Conservation (phyloP, 2,329 filamentous ascomycete genomes). For the Fusarium proliferatum region DNA sequence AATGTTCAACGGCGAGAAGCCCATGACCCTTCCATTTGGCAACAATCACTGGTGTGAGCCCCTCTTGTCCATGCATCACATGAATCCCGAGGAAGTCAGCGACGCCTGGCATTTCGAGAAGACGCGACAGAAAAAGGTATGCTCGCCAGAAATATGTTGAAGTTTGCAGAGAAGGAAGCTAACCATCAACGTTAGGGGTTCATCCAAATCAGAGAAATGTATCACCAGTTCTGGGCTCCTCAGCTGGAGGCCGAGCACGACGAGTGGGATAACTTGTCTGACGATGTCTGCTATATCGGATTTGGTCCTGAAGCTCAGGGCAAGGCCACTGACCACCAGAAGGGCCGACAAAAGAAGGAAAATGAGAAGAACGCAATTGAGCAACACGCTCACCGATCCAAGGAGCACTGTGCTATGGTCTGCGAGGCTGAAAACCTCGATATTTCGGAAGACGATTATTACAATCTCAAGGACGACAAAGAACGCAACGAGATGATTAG, state of each 20-base stretch:
- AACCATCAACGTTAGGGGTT: conserved; percentile 48
- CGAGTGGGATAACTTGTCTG: conserved; percentile 65
- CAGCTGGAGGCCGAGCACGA: conserved; percentile 55
- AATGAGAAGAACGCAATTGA: conserved; percentile 56
- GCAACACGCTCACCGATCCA: conserved; percentile 57
- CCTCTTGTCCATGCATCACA: conserved; percentile 67
- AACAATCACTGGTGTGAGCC: conserved; percentile 66
- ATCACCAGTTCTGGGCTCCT: conserved; percentile 59
- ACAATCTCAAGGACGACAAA: conserved; percentile 42
- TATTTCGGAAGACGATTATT: conserved; percentile 50
- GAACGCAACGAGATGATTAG: conserved; percentile 46
- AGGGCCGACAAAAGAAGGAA: conserved; percentile 52
- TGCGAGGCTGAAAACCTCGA: conserved; percentile 57
- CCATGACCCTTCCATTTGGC: conserved; percentile 61
- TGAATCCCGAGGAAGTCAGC: conserved; percentile 63
- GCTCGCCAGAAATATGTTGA: conserved; percentile 22
- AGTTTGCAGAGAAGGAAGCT: conserved; percentile 2
- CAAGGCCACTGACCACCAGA: conserved; percentile 47
- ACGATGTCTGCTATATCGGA: conserved; percentile 59
- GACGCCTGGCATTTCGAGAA: conserved; percentile 65
- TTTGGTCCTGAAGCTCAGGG: conserved; percentile 52
- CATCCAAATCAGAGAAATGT: conserved; percentile 62
- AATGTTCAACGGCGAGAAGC: conserved; percentile 68
- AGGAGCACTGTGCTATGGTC: conserved; percentile 60
- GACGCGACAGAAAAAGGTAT: conserved; percentile 56